These are phyloP conservation scores for Trichoderma sp. DNA, from an alignment of 2,329 filamentous ascomycete species.

Conservation along the genomic window DNA sequence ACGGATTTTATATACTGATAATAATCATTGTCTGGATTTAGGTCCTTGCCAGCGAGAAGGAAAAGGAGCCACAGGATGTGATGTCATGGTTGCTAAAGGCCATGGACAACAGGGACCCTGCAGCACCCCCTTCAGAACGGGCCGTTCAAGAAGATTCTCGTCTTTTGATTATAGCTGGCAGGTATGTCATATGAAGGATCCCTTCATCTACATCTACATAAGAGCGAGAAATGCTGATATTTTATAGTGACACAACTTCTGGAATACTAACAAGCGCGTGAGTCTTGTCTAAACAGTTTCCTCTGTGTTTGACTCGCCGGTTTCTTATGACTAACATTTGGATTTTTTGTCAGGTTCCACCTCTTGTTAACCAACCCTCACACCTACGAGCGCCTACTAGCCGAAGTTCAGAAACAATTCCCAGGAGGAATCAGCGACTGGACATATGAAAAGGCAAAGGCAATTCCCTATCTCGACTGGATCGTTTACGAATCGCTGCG, in stretches of 20 bases:
- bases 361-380: not conserved
- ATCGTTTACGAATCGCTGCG: conserved; percentile 40
- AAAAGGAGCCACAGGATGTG: not conserved
- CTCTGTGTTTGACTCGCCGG: rapidly evolving
- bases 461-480: conserved; percentile 30
- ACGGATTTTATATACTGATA: not conserved
- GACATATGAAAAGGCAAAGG: conserved; percentile 20
- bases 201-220: not conserved
- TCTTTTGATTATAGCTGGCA: not conserved
- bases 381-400: not conserved
- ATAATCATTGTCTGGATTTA: not conserved
- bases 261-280: not conserved
- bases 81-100: not conserved
- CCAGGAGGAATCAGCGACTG: conserved; percentile 7
- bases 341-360: not conserved
- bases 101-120: not conserved
- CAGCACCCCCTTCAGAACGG: not conserved
- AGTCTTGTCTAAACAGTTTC: not conserved
- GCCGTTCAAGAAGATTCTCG: not conserved
- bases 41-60: not conserved
- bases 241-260: not conserved
- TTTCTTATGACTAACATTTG: not conserved
- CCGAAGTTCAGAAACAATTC: not conserved
- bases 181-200: not conserved
- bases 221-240: not conserved